A percentile compares a stretch with the other conserved stretches of the same genome.
Evolutionary conservation across 345 rosid species (phyloP).

Genomic region (Melaleuca alternifolia): DNA sequence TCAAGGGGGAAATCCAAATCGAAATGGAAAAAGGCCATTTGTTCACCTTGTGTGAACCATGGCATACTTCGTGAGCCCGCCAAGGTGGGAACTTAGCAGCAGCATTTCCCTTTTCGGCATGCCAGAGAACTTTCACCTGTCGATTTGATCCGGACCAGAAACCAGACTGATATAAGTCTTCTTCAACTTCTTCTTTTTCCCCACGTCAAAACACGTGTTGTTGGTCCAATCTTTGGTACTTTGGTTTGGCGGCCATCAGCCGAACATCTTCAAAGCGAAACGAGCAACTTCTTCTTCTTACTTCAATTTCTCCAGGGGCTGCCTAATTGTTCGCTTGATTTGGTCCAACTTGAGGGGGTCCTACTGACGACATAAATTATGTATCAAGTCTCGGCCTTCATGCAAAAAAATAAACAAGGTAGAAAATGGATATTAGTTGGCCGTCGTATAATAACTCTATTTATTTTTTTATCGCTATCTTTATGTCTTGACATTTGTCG

Average conservation of each 20-base stretch:
- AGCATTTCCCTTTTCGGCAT: neutral
- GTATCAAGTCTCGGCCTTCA: neutral
- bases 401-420: neutral
- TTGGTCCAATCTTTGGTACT: neutral
- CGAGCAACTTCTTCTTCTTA: neutral
- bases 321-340: neutral
- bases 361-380: neutral
- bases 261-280: neutral
- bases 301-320: neutral
- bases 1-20: too few relatives aligned
- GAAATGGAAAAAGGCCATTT: neutral
- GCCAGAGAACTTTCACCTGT: neutral
- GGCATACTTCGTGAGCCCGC: neutral
- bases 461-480: neutral
- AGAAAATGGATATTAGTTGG: neutral
- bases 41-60: neutral
- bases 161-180: neutral
- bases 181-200: neutral
- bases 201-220: neutral
- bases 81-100: neutral
- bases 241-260: fast-evolving
- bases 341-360: neutral
- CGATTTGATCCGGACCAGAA: neutral
- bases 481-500: neutral
- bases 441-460: too few relatives aligned